These are phyloP conservation scores for Chlamydomonas sp. DNA, from an alignment of 139 green algal genomes.

Conservation along the genomic window DNA sequence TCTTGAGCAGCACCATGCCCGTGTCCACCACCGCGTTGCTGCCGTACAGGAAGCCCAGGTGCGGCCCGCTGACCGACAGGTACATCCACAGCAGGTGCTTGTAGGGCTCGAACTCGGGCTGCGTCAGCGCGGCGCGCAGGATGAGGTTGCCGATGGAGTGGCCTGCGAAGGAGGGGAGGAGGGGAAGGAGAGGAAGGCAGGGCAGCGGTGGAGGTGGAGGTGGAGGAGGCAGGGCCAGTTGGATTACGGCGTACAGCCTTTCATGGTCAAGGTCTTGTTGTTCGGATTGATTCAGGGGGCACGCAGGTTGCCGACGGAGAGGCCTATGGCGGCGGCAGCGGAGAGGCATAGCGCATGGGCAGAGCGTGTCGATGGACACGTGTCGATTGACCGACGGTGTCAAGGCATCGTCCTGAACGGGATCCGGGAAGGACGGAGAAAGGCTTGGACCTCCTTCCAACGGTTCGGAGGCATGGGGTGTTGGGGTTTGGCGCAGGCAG, in stretches of 20 bases:
- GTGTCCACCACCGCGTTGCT: conserved; percentile 65
- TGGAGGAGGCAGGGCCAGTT: neutral
- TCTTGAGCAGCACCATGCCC: conserved; percentile 67
- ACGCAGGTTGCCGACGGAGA: no score
- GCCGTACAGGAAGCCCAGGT: conserved; percentile 76
- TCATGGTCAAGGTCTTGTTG: neutral
- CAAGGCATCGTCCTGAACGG: no score
- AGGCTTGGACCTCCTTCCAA: no score
- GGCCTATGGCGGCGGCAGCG: no score
- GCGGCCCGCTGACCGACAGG: conserved; percentile 69
- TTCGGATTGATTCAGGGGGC: neutral
- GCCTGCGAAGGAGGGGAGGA: conserved; percentile 62
- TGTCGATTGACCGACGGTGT: no score
- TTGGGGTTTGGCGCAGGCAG: no score
- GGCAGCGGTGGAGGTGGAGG: neutral
- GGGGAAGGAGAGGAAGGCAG: neutral
- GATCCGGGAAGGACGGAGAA: no score
- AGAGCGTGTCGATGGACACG: no score
- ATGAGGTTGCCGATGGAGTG: conserved; percentile 82
- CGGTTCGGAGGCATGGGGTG: no score
- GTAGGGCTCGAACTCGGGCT: conserved; percentile 52
- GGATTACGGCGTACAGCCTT: no score
- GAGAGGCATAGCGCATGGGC: no score
- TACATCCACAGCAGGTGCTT: conserved; percentile 62
- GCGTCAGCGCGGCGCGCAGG: conserved; percentile 66